Percentiles rank a stretch among this genome's conserved stretches.
Conservation (phyloP, 257 asterid genomes). For the Striga asiatica region DNA sequence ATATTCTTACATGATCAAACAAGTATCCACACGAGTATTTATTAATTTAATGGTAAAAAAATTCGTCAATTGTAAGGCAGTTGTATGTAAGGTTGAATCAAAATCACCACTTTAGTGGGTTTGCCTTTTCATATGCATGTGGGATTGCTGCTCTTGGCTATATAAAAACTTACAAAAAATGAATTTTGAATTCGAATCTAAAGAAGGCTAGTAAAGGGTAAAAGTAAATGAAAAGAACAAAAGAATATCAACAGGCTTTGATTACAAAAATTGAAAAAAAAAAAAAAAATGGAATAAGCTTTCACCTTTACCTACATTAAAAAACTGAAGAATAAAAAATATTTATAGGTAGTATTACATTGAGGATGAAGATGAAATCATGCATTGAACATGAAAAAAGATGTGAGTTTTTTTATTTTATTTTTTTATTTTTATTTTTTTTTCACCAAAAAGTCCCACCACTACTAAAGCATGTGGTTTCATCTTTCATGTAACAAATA, state of each 20-base stretch:
- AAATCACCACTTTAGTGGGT: constrained; percentile 12
- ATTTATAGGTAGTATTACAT: too few species aligned
- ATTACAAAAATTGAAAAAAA: constrained; percentile 19
- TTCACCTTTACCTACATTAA: constrained; percentile 10
- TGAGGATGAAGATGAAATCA: constrained; percentile 19
- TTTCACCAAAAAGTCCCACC: constrained; percentile 38
- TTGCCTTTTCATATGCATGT: constrained; percentile 31
- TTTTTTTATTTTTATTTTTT: too few species aligned
- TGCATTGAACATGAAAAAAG: too few species aligned
- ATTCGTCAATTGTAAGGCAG: too few species aligned
- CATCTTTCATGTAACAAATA: constrained; percentile 16
- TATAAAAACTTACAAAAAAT: background rate
- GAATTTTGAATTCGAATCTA: constrained; percentile 20
- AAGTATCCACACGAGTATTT: too few species aligned
- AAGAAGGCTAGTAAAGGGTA: constrained; percentile 6
- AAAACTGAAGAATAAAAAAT: background rate
- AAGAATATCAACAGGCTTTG: constrained; percentile 27
- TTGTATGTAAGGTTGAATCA: too few species aligned
- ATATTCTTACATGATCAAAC: too few species aligned
- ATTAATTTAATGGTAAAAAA: too few species aligned
- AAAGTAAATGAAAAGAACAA: constrained; percentile 18
- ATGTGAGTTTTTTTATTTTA: too few species aligned
- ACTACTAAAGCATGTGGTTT: constrained; percentile 27
- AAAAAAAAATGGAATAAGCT: constrained; percentile 16
- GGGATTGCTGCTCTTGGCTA: constrained; percentile 18